Base-by-base conservation (phyloP, 495 filamentous ascomycete species). In the Annulohypoxylon bovei region DNA sequence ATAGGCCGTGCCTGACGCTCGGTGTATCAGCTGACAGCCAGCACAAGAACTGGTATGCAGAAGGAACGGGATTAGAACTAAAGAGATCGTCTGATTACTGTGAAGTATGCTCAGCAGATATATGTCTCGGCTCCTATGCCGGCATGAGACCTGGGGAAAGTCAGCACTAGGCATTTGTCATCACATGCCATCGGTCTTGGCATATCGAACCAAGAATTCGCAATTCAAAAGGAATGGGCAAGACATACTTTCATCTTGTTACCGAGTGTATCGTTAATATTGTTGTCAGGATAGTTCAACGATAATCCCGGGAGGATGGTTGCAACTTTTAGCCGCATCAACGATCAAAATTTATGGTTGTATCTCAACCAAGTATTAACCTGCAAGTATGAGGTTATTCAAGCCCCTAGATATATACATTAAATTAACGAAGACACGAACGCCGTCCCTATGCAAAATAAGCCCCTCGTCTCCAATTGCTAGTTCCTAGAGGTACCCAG, bases 381-480 rank as follows among this genome's bases (percentile, higher is more conserved):
- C 39, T 20, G 39, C 20, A 42, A 18, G 20, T 18, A 42, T 42
- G n/a, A 42, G n/a, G 16, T 18, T 20, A 42, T 42, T 42, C 39
- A 42, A 42, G 39, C n/a, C 39, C 39, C 14, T 12, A 6, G 6
- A 16, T 42, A 42, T 42, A 42, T 42, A 42, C 39, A 42, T 5
- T 42, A 7, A 5, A 42, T 18, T 42, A 42, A 7, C n/a, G 6
- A 5, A 42, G 4, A 46, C 20, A 46, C 18, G 2, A 70, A 65
- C 67, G 67, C 67, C 67, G 39, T 23, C 67, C 55, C 33, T 46
- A 70, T 70, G 67, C 60, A 65, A 60, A 23, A 59, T 33, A 12
- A 54, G 28, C 8, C 39, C 12, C 39, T 16, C 9, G 6, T 14
- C 32, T 40, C 39, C n/a, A n/a, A 6, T 18, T 6, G n/a, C 39